These are phyloP conservation scores for Lactarius quietus DNA, from an alignment of 768 basidiomycete species.

Conservation along the genomic window DNA sequence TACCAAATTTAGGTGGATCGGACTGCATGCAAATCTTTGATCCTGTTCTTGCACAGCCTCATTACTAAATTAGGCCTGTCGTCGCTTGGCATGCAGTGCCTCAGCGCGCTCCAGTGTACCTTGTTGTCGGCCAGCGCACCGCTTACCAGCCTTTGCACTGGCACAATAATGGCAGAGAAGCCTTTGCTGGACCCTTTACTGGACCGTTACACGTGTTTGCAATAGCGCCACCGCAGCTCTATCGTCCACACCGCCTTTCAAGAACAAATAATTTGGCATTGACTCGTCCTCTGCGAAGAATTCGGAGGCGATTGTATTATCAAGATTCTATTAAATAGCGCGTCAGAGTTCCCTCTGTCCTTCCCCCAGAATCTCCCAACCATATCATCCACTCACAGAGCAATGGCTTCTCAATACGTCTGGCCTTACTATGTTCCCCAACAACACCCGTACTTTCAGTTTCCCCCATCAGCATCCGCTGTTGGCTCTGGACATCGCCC, in stretches of 20 bases:
- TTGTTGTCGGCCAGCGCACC: conserved; percentile 9
- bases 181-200: not conserved
- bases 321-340: not conserved
- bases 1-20: not conserved
- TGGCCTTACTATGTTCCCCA: conserved; percentile 23
- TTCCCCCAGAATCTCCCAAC: not conserved
- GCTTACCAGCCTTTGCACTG: not conserved
- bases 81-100: not conserved
- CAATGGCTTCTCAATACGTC: conserved; percentile 13
- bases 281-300: conserved; percentile 9
- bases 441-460: conserved; percentile 22
- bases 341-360: not conserved
- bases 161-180: not conserved
- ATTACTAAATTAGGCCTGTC: not conserved
- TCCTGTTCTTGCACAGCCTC: not conserved
- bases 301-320: not conserved
- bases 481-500: conserved; percentile 9
- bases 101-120: not conserved
- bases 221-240: not conserved
- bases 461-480: conserved; percentile 1
- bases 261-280: not conserved
- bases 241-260: conserved; percentile 4
- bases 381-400: not conserved
- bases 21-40: not conserved
- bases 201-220: conserved; percentile 15